Evolutionary conservation across 441 rosid species (phyloP), one percentile per base, ranked within the genome.

Genomic region (Pelargonium australe): DNA sequence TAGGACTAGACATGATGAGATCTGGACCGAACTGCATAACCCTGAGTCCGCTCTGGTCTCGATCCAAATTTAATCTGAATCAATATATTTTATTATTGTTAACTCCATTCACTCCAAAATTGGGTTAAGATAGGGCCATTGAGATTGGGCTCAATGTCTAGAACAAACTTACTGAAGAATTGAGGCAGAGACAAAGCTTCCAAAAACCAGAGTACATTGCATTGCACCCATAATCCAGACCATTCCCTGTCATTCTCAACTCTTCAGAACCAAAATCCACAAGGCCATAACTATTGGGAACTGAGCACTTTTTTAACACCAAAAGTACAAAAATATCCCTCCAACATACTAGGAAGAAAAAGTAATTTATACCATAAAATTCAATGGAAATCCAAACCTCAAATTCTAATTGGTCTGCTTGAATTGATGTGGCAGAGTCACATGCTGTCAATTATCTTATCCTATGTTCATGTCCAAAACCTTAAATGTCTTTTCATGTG

Each of bases 351-450:
- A 31, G 28, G 67, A 63, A 2, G 34, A 7, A 1, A 0, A 64
- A 19, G 14, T 14, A 17, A 55, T 14, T 12, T 60, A 70, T 43
- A 69, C 67, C 67, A 40, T 53, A 64, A 66, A 51, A 47, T 70
- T 79, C 73, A 41, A 41, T 69, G 77, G 83, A 85, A 88, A 92
- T 92, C 98, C 71, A 71, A 73, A 7, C 0, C 79, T 53, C 77
- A 68, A 70, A 67, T 3, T 73, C 79, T 72, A 47, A 89, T 86
- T 90, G 95, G 95, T 64, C 73, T 70, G 68, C 57, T 41, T 9
- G 68, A 9, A 34, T 58, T 75, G 83, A 85, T 75, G 76, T 63
- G 66, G 10, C 66, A 63, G 16, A 12, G 44, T 63, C 66, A 63
- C 66, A 63, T 63, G 66, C 66, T 63, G 44, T n/a, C 31, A 63